Conservation (phyloP, 495 filamentous ascomycete genomes). For the Aspergillus funiculosus region DNA sequence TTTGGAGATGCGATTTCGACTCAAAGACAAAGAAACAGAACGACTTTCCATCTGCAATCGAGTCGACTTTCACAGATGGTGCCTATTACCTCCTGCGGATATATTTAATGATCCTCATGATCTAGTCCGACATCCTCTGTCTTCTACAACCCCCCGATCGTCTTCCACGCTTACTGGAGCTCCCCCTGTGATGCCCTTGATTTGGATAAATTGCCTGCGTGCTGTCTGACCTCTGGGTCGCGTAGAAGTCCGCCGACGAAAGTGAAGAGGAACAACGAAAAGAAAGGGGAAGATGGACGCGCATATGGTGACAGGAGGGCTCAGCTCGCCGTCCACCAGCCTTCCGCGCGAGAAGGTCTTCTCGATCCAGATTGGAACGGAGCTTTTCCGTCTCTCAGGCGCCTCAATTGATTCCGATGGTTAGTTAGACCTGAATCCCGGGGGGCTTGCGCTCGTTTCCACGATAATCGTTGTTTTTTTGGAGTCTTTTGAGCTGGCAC, state of each 20-base stretch:
- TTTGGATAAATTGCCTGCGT: no score
- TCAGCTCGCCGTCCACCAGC: slow-evolving; percentile 14
- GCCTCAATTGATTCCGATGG: slow-evolving; percentile 93
- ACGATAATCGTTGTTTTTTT: slow-evolving; percentile 8
- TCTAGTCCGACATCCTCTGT: no score
- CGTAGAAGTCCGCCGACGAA: neutral
- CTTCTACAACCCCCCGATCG: no score
- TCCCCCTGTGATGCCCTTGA: no score
- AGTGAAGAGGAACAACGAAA: neutral
- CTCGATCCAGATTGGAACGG: slow-evolving; percentile 87
- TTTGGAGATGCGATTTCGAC: slow-evolving; percentile 4
- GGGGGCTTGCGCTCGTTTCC: neutral
- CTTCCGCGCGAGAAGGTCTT: slow-evolving; percentile 67
- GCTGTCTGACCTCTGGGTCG: neutral
- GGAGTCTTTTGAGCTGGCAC: slow-evolving; percentile 22
- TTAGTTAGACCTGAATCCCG: slow-evolving; percentile 43
- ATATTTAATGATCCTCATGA: no score
- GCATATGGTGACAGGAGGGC: neutral
- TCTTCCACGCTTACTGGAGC: no score
- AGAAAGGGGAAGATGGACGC: neutral
- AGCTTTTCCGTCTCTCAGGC: slow-evolving; percentile 89
- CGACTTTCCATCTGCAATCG: no score
- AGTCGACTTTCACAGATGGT: no score
- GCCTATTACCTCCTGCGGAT: no score
- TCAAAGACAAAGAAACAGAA: no score